Evolutionary conservation across 1,139 yeast genomes (phyloP).

Genomic region (Debaryomycetaceae sp.): DNA sequence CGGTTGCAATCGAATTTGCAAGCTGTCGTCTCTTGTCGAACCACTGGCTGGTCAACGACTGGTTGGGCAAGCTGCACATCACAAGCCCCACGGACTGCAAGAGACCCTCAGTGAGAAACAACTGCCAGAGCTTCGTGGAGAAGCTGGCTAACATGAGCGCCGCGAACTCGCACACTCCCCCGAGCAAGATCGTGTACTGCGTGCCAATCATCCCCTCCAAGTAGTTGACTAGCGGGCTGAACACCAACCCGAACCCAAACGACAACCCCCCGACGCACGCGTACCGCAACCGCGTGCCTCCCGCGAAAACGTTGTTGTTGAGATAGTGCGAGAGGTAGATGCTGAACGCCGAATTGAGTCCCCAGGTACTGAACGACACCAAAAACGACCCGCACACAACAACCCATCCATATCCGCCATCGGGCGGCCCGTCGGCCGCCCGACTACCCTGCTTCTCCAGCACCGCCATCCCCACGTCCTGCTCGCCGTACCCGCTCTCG

Average conservation of each 20-base stretch:
- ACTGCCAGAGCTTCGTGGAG: constrained; percentile 34
- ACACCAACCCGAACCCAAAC: constrained; percentile 12
- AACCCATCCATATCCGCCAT: constrained; percentile 42
- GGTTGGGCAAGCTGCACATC: constrained; percentile 26
- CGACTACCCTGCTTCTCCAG: too few relatives aligned
- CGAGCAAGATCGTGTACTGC: constrained; percentile 24
- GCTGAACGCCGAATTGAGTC: constrained; percentile 43
- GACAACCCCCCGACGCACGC: constrained; percentile 23
- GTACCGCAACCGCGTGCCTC: constrained; percentile 17
- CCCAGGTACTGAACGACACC: constrained; percentile 38
- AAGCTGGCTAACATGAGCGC: constrained; percentile 47
- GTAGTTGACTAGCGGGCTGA: constrained; percentile 29
- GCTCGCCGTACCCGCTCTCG: too few relatives aligned
- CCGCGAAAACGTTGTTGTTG: constrained; percentile 19
- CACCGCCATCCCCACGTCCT: too few relatives aligned
- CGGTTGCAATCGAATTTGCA: constrained; percentile 52
- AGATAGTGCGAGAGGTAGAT: constrained; percentile 38
- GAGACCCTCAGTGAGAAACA: constrained; percentile 29
- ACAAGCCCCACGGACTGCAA: constrained; percentile 28
- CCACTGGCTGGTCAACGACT: constrained; percentile 57
- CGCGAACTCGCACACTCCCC: constrained; percentile 36
- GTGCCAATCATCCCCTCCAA: constrained; percentile 28
- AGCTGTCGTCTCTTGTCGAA: constrained; percentile 54
- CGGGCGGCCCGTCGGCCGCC: constrained; percentile 7
- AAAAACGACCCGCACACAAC: constrained; percentile 31